Conservation (phyloP, 1,139 yeast species). For the Kluyveromyces sp. region DNA sequence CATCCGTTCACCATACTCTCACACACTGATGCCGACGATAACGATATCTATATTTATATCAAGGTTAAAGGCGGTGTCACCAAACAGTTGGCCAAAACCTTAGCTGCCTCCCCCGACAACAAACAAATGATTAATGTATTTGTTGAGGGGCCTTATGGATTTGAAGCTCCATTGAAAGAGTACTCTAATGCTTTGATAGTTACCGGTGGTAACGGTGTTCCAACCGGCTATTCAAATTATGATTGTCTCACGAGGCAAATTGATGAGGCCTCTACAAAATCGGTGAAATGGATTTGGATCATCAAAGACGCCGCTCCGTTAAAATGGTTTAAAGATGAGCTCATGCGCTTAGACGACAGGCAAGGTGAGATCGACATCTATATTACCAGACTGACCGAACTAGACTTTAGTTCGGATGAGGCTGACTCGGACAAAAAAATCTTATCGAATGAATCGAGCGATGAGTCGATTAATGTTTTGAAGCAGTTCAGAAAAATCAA, state of each 20-base stretch:
- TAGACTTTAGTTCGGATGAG: neutral
- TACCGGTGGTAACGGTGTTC: conserved; percentile 71
- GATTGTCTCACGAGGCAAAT: conserved; percentile 17
- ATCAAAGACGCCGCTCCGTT: conserved; percentile 36
- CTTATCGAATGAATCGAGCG: neutral
- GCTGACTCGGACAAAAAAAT: conserved; percentile 1
- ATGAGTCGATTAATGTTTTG: neutral
- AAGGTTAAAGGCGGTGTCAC: conserved; percentile 43
- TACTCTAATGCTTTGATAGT: conserved; percentile 49
- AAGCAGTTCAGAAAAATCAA: conserved; percentile 6
- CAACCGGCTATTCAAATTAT: conserved; percentile 42
- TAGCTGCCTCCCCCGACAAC: conserved; percentile 17
- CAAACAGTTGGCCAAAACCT: conserved; percentile 30
- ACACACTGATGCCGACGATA: conserved; percentile 31
- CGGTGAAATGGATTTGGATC: conserved; percentile 43
- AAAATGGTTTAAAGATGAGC: conserved; percentile 15
- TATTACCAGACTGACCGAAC: conserved; percentile 9
- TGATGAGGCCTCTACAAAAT: conserved; percentile 12
- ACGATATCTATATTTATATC: conserved; percentile 34
- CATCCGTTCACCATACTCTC: conserved; percentile 56
- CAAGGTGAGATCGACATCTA: conserved; percentile 12
- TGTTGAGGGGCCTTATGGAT: conserved; percentile 59
- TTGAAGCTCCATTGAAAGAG: conserved; percentile 43
- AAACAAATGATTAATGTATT: conserved; percentile 30
- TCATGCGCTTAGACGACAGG: conserved; percentile 9